Percentiles rank a stretch among this genome's conserved stretches.
Evolutionary conservation across 2,329 filamentous ascomycete genomes (phyloP).

Genomic region (Penicillium sp.): DNA sequence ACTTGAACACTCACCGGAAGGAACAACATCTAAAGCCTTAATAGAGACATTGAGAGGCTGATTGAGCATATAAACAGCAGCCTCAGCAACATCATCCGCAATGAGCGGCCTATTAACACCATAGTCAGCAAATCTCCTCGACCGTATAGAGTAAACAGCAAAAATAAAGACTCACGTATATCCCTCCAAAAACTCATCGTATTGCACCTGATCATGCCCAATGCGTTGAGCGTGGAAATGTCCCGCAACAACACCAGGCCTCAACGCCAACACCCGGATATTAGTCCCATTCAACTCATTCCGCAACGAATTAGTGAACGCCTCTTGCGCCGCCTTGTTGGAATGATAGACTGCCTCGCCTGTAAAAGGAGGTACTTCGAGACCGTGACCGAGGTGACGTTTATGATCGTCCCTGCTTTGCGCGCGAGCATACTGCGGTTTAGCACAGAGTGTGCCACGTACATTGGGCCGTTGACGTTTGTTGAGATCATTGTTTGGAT

Average conservation of each 20-base stretch:
- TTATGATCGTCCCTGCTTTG: slow-evolving; percentile 48
- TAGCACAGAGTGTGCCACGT: too few species aligned
- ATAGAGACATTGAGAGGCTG: slow-evolving; percentile 43
- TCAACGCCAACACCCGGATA: slow-evolving; percentile 48
- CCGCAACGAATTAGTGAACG: slow-evolving; percentile 50
- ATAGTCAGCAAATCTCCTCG: neutral
- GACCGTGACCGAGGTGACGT: slow-evolving; percentile 49
- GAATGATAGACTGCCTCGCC: slow-evolving; percentile 46
- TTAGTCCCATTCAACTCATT: slow-evolving; percentile 49
- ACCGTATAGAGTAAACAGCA: neutral
- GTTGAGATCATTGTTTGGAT: too few species aligned
- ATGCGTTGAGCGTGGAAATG: slow-evolving; percentile 51
- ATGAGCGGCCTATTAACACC: slow-evolving; percentile 34
- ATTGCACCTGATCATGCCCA: slow-evolving; percentile 43
- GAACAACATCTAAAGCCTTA: slow-evolving; percentile 50
- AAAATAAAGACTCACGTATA: slow-evolving; percentile 31
- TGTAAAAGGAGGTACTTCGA: slow-evolving; percentile 50
- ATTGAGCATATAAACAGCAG: slow-evolving; percentile 45
- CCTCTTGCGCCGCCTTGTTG: slow-evolving; percentile 40
- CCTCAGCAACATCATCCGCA: slow-evolving; percentile 45
- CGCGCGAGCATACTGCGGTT: slow-evolving; percentile 44
- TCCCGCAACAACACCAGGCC: slow-evolving; percentile 50
- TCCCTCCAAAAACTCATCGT: slow-evolving; percentile 47
- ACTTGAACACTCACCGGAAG: slow-evolving; percentile 30
- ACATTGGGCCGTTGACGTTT: too few species aligned